Evolutionary conservation across 768 basidiomycete species (phyloP).

Genomic region (Mycena leptocephala): DNA sequence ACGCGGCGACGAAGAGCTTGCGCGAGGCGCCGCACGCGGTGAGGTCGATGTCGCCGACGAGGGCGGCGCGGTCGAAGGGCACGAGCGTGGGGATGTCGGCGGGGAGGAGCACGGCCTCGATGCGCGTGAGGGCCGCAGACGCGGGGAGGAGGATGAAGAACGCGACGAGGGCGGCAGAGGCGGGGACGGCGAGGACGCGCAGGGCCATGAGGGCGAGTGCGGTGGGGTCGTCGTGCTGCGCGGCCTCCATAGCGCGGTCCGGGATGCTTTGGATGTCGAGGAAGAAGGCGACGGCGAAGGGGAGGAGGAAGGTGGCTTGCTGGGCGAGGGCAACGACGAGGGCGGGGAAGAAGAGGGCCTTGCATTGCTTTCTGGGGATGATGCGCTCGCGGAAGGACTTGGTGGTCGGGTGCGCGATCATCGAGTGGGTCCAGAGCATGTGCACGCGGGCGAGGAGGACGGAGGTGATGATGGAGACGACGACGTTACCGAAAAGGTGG

Average conservation of each 20-base stretch:
- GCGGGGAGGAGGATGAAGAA: conserved; percentile 17
- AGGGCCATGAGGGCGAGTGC: not conserved
- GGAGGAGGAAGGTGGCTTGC: conserved; percentile 17
- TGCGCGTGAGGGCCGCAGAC: too few relatives aligned
- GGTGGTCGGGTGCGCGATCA: conserved; percentile 10
- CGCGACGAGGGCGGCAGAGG: conserved; percentile 1
- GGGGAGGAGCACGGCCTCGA: conserved; percentile 23
- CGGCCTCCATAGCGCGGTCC: not conserved
- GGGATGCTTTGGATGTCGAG: not conserved
- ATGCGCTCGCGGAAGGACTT: conserved; percentile 6
- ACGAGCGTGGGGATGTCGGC: conserved; percentile 5
- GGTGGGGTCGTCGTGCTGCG: not conserved
- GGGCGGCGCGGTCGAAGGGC: conserved; percentile 17
- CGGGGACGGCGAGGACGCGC: not conserved
- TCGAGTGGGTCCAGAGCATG: conserved; percentile 6
- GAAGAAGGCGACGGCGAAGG: not conserved
- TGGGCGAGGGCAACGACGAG: not conserved
- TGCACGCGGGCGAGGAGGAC: conserved; percentile 13
- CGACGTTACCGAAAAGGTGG: not conserved
- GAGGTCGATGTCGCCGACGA: not conserved
- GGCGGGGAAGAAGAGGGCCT: not conserved
- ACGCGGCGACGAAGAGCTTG: conserved; percentile 2
- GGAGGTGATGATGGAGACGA: conserved; percentile 12
- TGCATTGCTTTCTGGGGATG: conserved; percentile 5
- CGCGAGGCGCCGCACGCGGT: not conserved